Evolutionary conservation across 2,329 filamentous ascomycete species (phyloP).

Genomic region (Aspergillus sp.): DNA sequence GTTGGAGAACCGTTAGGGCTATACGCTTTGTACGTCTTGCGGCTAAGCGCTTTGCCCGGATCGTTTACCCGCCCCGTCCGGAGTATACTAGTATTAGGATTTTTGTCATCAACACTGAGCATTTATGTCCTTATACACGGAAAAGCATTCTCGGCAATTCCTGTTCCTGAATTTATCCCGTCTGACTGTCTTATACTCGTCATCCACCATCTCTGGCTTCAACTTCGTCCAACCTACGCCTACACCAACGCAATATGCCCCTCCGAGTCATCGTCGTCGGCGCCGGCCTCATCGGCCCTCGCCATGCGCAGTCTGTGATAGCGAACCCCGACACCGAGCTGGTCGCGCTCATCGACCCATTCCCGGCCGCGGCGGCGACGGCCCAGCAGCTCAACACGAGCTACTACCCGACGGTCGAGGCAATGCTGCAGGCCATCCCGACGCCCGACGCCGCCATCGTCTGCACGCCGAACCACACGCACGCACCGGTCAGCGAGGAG

Average conservation of each 20-base stretch:
- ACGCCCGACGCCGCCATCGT: constrained; percentile 57
- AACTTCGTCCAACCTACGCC: too few species aligned
- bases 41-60: constrained; percentile 9
- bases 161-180: too few species aligned
- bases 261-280: constrained; percentile 48
- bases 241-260: neutral
- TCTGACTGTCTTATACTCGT: neutral
- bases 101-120: too few species aligned
- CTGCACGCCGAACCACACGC: constrained; percentile 60
- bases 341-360: constrained; percentile 48
- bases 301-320: constrained; percentile 48
- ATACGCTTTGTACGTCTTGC: neutral
- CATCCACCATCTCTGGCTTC: neutral
- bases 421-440: constrained; percentile 40
- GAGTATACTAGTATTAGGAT: too few species aligned
- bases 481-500: constrained; percentile 51
- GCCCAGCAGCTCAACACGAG: constrained; percentile 40
- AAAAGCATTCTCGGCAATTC: too few species aligned
- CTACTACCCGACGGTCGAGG: constrained; percentile 42
- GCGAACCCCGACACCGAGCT: constrained; percentile 40
- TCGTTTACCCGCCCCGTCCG: neutral
- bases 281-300: constrained; percentile 51
- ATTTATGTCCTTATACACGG: too few species aligned
- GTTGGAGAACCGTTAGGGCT: neutral
- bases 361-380: constrained; percentile 33